A percentile compares a stretch with the other conserved stretches of the same genome.
These are phyloP conservation scores for Sapria himalayana DNA, from an alignment of 345 rosid genomes.

Conservation along the genomic window DNA sequence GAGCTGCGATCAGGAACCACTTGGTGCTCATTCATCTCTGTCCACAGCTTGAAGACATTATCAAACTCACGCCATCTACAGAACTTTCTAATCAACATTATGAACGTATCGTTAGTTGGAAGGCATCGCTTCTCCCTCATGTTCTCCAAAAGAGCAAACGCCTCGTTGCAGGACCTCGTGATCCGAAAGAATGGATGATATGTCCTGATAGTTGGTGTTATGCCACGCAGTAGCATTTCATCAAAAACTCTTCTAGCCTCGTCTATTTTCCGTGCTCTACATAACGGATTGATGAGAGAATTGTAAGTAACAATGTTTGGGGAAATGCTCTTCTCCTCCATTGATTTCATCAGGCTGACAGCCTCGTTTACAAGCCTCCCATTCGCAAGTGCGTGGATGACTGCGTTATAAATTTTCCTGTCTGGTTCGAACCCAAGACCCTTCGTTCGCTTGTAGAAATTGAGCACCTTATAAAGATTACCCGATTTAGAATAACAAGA, in stretches of 20 bases:
- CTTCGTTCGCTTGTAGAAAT: constrained; percentile 44
- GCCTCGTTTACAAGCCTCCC: constrained; percentile 57
- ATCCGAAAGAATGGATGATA: constrained; percentile 63
- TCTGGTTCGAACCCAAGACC: constrained; percentile 39
- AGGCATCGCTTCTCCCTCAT: constrained; percentile 56
- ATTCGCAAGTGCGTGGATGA: constrained; percentile 63
- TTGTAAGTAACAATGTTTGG: constrained; percentile 58
- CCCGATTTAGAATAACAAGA: constrained; percentile 68
- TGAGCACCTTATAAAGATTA: constrained; percentile 49
- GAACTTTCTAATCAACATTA: constrained; percentile 73
- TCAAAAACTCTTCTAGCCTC: constrained; percentile 43
- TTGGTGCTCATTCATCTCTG: constrained; percentile 45
- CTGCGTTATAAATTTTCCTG: constrained; percentile 69
- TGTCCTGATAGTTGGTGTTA: constrained; percentile 39
- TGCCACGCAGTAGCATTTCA: constrained; percentile 40
- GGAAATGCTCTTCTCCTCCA: constrained; percentile 54
- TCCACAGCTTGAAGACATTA: constrained; percentile 49
- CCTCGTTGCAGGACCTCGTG: constrained; percentile 41
- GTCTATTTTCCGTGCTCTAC: constrained; percentile 32
- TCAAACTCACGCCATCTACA: constrained; percentile 72
- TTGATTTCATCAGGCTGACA: constrained; percentile 30
- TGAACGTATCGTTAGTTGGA: constrained; percentile 52
- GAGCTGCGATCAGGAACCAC: constrained; percentile 59
- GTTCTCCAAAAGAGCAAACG: constrained; percentile 47
- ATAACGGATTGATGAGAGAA: constrained; percentile 66